These are phyloP conservation scores for Heteromeles arbutifolia DNA, from an alignment of 306 rosid genomes.

Conservation along the genomic window DNA sequence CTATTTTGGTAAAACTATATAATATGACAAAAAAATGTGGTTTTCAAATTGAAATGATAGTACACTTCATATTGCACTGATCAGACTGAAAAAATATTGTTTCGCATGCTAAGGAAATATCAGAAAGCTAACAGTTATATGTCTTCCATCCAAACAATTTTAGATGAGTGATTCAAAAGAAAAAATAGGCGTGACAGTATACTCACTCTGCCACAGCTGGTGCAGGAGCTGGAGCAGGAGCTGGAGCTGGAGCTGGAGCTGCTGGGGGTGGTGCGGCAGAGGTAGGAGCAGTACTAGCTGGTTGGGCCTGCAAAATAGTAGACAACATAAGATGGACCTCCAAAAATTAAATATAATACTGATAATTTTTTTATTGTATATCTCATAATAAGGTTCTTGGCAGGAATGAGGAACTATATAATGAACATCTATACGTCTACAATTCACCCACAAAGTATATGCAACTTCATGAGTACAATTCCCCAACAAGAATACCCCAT, in stretches of 20 bases:
- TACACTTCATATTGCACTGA: background rate
- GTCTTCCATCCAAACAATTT: background rate
- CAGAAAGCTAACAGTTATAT: background rate
- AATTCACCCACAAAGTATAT: background rate
- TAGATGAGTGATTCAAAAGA: background rate
- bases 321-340: background rate
- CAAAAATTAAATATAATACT: background rate
- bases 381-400: background rate
- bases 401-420: background rate
- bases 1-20: background rate
- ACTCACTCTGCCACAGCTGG: slow-evolving; percentile 45
- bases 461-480: background rate
- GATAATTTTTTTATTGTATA: background rate
- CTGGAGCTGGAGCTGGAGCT: slow-evolving; percentile 42
- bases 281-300: slow-evolving; percentile 26
- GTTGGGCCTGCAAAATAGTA: slow-evolving; percentile 26
- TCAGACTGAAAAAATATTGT: background rate
- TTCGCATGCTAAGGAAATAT: background rate
- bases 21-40: background rate
- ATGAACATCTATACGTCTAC: background rate
- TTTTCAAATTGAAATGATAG: background rate
- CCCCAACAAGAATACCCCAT: background rate
- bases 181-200: background rate
- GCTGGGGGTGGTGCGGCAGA: slow-evolving; percentile 18
- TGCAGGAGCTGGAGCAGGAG: slow-evolving; percentile 37